phyloP scores from a whole-genome alignment of 2,329 filamentous ascomycete species.

The Harringtonia lauricola region DNA sequence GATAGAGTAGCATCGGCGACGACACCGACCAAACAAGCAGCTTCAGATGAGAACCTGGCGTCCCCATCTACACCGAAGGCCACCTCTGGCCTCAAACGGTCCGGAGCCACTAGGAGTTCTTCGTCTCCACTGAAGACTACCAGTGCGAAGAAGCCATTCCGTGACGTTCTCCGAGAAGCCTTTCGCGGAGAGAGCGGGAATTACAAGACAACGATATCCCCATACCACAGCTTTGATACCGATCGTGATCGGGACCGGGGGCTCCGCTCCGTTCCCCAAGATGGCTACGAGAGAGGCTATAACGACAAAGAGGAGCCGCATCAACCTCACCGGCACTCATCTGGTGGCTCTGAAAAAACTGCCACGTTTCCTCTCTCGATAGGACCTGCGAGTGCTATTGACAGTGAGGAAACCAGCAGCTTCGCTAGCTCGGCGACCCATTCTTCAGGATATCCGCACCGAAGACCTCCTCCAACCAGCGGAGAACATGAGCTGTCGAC shows the following conservation, averaged over 20 bases:
- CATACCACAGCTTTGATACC: slow-evolving; percentile 31
- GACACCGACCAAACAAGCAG: slow-evolving; percentile 12
- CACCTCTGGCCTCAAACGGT: slow-evolving; percentile 36
- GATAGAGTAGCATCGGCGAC: slow-evolving; percentile 9
- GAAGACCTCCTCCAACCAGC: slow-evolving; percentile 38
- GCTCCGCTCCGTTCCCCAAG: too few species aligned
- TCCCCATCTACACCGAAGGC: slow-evolving; percentile 16
- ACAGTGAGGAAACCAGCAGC: slow-evolving; percentile 10
- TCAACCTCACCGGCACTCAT: slow-evolving; percentile 19
- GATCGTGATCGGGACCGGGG: slow-evolving; percentile 13
- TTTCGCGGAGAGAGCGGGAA: slow-evolving; percentile 50
- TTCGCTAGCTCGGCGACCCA: slow-evolving; percentile 7
- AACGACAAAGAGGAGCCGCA: slow-evolving; percentile 15
- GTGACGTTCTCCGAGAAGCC: slow-evolving; percentile 48
- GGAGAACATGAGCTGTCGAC: slow-evolving; percentile 46
- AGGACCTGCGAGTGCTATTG: slow-evolving; percentile 11
- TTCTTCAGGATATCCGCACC: slow-evolving; percentile 10
- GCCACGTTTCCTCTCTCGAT: slow-evolving; percentile 13
- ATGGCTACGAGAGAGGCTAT: slow-evolving; percentile 10
- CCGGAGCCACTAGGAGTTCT: slow-evolving; percentile 39
- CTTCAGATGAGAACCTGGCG: slow-evolving; percentile 18
- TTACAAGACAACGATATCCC: slow-evolving; percentile 30
- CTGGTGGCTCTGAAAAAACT: slow-evolving; percentile 19
- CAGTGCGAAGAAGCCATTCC: slow-evolving; percentile 35
- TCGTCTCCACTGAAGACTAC: slow-evolving; percentile 36